Evolutionary conservation across 2,329 filamentous ascomycete species (phyloP), one percentile per base, ranked within the genome.

Genomic region (Fonsecaea monophora): DNA sequence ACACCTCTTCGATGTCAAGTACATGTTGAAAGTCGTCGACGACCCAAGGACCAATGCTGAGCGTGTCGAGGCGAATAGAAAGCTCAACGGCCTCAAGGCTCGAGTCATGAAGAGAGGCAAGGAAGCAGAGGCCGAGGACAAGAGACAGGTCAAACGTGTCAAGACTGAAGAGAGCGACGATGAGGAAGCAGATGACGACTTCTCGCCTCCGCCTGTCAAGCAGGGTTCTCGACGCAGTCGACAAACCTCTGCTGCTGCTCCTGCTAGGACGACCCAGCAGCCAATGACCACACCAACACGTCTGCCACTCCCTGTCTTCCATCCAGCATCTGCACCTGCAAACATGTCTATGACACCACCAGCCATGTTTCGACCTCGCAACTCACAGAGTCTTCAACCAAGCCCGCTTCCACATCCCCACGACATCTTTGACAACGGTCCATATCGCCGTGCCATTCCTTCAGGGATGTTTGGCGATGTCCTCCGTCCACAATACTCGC

Each of bases 1-100:
- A 62, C 78, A 79, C 60, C 67, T 80, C 10, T 66, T 79, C 15
- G 78, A 79, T 56, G 69, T 75, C 2, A 67, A 71, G 7, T 80
- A 77, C 65, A 56, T 78, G 35, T 67, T 73, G 53, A 69, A 70
- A 4, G 74, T 80, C 53, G 73, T 80, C 35, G 77, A 80, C 57
- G 78, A 81, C 57, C 79, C 79, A 3, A 55, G 70, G 18, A 72
- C 64, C 12, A 66, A 73, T 21, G 66, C 66, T 37, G 74, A 69
- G 68, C 73, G 76, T 37, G 75, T 78, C 25, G 65, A 73, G n/a
- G 68, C 74, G 2, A 79, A 78, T 67, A 75, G 76, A 48, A 71
- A 63, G 4, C 64, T 78, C 21, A 79, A 78, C 64, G 71, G 70
- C 32, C 71, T 73, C 48, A 79, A 79, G 67, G 75, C 74, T 4